Percentiles rank a stretch among this genome's conserved stretches.
Conservation (phyloP, 2,329 filamentous ascomycete genomes). For the Hypoxylon sp. region DNA sequence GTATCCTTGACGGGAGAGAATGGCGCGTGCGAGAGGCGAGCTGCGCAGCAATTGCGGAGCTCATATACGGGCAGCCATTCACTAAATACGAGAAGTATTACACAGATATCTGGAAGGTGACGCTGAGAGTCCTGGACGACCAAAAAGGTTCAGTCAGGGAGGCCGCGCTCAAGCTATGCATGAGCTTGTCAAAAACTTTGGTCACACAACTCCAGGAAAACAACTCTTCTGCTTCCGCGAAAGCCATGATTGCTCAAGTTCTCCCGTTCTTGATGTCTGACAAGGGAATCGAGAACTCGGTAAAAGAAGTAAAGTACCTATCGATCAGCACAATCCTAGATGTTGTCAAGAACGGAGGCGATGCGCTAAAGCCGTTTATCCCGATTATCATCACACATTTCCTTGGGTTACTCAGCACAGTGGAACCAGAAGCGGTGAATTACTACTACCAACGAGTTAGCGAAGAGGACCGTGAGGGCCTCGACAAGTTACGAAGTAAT, state of each 20-base stretch:
- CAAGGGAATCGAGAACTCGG: constrained; percentile 89
- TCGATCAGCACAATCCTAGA: constrained; percentile 87
- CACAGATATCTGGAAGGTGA: constrained; percentile 84
- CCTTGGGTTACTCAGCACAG: constrained; percentile 84
- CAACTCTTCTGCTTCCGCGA: constrained; percentile 77
- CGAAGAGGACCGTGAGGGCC: constrained; percentile 87
- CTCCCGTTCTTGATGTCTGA: constrained; percentile 92
- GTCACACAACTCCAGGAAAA: constrained; percentile 88
- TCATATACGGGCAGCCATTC: constrained; percentile 85
- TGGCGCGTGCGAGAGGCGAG: constrained; percentile 95
- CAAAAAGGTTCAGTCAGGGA: constrained; percentile 91
- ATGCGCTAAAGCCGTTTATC: constrained; percentile 83
- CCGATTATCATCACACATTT: constrained; percentile 85
- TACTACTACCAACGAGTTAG: constrained; percentile 93
- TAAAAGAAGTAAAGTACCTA: constrained; percentile 88
- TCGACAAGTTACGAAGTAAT: constrained; percentile 87
- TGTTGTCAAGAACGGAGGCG: constrained; percentile 90
- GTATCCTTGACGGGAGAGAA: constrained; percentile 84
- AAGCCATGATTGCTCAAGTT: constrained; percentile 86
- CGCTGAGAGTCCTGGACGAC: constrained; percentile 94
- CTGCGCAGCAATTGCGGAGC: constrained; percentile 88
- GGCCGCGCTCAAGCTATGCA: constrained; percentile 85
- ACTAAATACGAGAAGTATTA: constrained; percentile 87
- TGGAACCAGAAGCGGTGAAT: constrained; percentile 91
- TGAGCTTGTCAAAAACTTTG: constrained; percentile 85